phyloP scores from a whole-genome alignment of 2,329 filamentous ascomycete species.

The Falciphora oryzae region DNA sequence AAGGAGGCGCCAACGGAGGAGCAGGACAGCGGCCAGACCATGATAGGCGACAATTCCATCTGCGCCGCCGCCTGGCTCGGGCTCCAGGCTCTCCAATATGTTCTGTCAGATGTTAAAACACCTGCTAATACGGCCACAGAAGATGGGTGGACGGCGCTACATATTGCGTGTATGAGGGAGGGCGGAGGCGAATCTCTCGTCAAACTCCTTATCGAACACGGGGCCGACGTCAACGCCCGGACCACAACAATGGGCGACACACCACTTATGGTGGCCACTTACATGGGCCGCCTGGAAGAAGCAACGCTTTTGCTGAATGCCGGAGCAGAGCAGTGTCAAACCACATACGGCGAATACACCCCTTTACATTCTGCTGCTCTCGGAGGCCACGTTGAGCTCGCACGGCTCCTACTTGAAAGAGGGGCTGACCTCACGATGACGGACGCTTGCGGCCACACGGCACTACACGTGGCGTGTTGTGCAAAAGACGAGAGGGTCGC shows the following conservation, averaged over 20 bases:
- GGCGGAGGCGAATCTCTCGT: background rate
- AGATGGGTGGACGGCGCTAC: background rate
- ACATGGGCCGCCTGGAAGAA: background rate
- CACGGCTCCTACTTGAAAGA: background rate
- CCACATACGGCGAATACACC: background rate
- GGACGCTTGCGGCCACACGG: background rate
- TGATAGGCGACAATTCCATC: background rate
- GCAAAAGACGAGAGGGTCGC: background rate
- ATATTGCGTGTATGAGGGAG: background rate
- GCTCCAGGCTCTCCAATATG: background rate
- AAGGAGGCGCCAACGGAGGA: too few species aligned
- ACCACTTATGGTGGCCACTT: background rate
- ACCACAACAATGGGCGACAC: background rate
- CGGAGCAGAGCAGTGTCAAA: background rate
- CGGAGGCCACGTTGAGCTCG: background rate
- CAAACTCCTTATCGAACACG: background rate
- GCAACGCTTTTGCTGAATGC: background rate
- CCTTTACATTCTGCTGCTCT: background rate
- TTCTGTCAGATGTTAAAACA: background rate
- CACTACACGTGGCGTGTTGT: background rate
- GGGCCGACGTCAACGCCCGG: background rate
- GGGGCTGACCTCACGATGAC: background rate
- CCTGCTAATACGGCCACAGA: background rate
- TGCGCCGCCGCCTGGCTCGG: background rate
- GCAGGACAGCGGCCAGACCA: background rate